Evolutionary conservation across 2,329 filamentous ascomycete species (phyloP), one percentile per base, ranked within the genome.

Genomic region (Trichoderma arundinaceum): DNA sequence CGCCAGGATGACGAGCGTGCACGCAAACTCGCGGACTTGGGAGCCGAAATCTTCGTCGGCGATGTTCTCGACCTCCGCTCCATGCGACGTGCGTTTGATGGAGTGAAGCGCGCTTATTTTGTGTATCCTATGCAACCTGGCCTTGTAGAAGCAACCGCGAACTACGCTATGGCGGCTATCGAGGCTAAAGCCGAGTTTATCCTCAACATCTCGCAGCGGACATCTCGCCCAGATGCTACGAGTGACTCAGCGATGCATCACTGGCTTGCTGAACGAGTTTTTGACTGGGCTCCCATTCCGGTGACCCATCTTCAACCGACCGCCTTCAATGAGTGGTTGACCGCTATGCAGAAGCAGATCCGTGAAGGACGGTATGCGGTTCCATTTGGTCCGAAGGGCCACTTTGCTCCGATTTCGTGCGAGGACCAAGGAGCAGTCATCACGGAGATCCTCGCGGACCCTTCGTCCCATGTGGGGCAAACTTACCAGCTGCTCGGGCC

Each of bases 401-500:
- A n/a, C 56, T 51, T 60, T 41, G 57, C 19, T 17, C 57, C 57
- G 33, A 51, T 60, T 32, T 60, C 44, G 44, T 60, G 57, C 44
- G 57, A 49, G 33, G 57, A 60, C 15, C 57, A 41, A 38, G 33
- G 57, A 35, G 57, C 44, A 0, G 53, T 57, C 39, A 57, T 57
- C 38, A 44, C 53, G 19, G 54, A 46, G 41, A 60, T 49, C 17
- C 57, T 48, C 17, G 43, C 57, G 28, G 57, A 48, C 12, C 39
- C 53, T 33, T 43, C 12, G 38, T 44, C 39, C 9, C 57, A 60
- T 60, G 57, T 38, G 17, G 56, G 56, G 35, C 17, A 59, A 32
- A 59, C 32, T 35, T 59, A 59, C 3, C 4, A 1, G 15, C 56
- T 59, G 28, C 32, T 59, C 43, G 43, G 56, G 0, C 41, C 56